phyloP scores from a whole-genome alignment of 2,329 filamentous ascomycete genomes.

The Allantophomopsis lycopodina region DNA sequence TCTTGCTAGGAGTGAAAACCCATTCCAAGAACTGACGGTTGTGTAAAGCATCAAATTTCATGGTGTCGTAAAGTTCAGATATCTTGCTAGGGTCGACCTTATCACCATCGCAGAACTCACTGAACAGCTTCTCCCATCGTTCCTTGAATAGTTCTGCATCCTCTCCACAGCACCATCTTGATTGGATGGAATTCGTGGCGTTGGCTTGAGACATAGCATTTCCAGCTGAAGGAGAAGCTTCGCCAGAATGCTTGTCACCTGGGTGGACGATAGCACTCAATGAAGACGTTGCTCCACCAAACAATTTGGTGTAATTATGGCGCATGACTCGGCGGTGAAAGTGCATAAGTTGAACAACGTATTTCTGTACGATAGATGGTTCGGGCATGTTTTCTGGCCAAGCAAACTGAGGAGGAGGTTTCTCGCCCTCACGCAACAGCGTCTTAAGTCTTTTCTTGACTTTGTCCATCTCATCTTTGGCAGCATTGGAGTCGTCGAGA shows the following conservation, averaged over 20 bases:
- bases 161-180: constrained; percentile 92
- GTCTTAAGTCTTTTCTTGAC: constrained; percentile 99
- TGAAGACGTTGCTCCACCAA: constrained; percentile 50
- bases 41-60: constrained; percentile 98
- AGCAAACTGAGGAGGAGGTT: constrained; percentile 90
- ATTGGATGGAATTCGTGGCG: constrained; percentile 59
- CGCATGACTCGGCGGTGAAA: constrained; percentile 95
- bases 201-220: constrained; percentile 45
- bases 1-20: constrained; percentile 81
- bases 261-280: constrained; percentile 41
- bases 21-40: constrained; percentile 95
- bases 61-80: constrained; percentile 95
- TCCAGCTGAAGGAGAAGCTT: constrained; percentile 23
- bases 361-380: constrained; percentile 80
- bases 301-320: constrained; percentile 76
- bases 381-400: constrained; percentile 95
- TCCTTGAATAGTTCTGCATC: constrained; percentile 91
- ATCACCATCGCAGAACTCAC: constrained; percentile 90
- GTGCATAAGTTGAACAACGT: constrained; percentile 93
- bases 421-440: constrained; percentile 79
- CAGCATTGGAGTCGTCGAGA: constrained; percentile 92
- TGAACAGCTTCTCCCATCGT: constrained; percentile 95
- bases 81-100: constrained; percentile 99
- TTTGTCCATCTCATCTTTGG: constrained; percentile 98
- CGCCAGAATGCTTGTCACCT: constrained; percentile 28